Evolutionary conservation across 371 early-diverging fungal species (phyloP).

Genomic region (Apophysomyces trapeziformis): DNA sequence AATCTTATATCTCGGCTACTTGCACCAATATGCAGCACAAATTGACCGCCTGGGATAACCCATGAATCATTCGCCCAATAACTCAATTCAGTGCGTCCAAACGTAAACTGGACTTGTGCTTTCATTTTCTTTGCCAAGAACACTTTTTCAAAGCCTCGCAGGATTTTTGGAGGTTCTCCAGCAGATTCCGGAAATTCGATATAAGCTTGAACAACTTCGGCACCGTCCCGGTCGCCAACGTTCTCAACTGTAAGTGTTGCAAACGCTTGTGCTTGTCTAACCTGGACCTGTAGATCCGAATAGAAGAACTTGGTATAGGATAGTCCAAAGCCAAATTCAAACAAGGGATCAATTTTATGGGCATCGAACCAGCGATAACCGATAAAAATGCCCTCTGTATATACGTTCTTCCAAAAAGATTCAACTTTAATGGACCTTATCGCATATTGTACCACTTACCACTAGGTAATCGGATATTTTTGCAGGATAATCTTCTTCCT

Average conservation of each 20-base stretch:
- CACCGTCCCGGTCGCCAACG: constrained; percentile 54
- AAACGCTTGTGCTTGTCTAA: constrained; percentile 17
- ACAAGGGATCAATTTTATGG: constrained; percentile 52
- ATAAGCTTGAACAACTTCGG: constrained; percentile 65
- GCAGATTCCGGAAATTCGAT: constrained; percentile 55
- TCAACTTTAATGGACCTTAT: neutral
- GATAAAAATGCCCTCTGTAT: constrained; percentile 57
- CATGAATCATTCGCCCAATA: constrained; percentile 49
- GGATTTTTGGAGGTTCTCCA: constrained; percentile 52
- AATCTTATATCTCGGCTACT: constrained; percentile 53
- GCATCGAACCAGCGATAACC: constrained; percentile 64
- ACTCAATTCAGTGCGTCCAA: constrained; percentile 43
- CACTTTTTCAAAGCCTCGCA: constrained; percentile 61
- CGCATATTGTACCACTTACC: constrained; percentile 5
- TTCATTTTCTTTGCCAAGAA: constrained; percentile 28
- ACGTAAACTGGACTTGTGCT: constrained; percentile 33
- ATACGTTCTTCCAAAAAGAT: constrained; percentile 32
- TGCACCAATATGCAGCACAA: constrained; percentile 50
- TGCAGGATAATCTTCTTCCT: constrained; percentile 43
- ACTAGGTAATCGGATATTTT: constrained; percentile 26
- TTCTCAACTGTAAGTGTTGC: constrained; percentile 51
- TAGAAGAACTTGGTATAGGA: constrained; percentile 68
- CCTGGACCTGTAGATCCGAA: constrained; percentile 25
- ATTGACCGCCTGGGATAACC: constrained; percentile 50
- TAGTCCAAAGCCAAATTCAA: constrained; percentile 66